These are phyloP conservation scores for Tolypocladium cylindrosporum DNA, from an alignment of 2,329 filamentous ascomycete species.

Conservation along the genomic window DNA sequence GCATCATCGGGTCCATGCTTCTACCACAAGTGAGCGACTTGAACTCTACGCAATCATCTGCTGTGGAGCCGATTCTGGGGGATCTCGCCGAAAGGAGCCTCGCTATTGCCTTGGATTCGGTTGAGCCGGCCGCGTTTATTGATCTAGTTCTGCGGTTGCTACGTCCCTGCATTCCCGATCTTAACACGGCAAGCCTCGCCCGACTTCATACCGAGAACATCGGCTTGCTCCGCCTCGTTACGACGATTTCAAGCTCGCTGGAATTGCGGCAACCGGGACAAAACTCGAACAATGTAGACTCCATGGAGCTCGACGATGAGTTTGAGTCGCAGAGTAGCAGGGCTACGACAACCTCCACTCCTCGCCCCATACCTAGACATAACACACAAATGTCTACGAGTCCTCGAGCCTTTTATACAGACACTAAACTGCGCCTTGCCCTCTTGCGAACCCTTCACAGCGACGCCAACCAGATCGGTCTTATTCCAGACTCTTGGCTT, in stretches of 20 bases:
- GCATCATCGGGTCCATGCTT: conserved; percentile 33
- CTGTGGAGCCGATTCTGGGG: conserved; percentile 34
- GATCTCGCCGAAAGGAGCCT: conserved; percentile 31
- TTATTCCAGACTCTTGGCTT: conserved; percentile 40
- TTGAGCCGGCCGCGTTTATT: conserved; percentile 35
- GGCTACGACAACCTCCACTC: conserved; percentile 24
- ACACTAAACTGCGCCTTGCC: conserved; percentile 34
- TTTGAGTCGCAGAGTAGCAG: conserved; percentile 51
- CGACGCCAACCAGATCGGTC: conserved; percentile 33
- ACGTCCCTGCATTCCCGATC: conserved; percentile 34
- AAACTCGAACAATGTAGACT: conserved; percentile 30
- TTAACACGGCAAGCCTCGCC: conserved; percentile 26
- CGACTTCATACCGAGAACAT: conserved; percentile 26
- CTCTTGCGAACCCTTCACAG: conserved; percentile 33
- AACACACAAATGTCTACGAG: conserved; percentile 32
- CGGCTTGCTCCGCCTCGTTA: conserved; percentile 33
- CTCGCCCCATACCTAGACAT: conserved; percentile 34
- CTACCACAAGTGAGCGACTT: conserved; percentile 36
- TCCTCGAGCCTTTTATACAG: conserved; percentile 34
- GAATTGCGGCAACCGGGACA: conserved; percentile 11
- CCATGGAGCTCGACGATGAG: conserved; percentile 59
- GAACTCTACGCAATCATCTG: conserved; percentile 36
- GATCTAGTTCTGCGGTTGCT: conserved; percentile 35
- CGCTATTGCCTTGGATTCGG: conserved; percentile 27
- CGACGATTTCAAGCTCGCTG: conserved; percentile 23